Percentiles rank a stretch among this genome's conserved stretches.
phyloP scores from a whole-genome alignment of 1,284 basidiomycete genomes.

The Ceratobasidium sp. region DNA sequence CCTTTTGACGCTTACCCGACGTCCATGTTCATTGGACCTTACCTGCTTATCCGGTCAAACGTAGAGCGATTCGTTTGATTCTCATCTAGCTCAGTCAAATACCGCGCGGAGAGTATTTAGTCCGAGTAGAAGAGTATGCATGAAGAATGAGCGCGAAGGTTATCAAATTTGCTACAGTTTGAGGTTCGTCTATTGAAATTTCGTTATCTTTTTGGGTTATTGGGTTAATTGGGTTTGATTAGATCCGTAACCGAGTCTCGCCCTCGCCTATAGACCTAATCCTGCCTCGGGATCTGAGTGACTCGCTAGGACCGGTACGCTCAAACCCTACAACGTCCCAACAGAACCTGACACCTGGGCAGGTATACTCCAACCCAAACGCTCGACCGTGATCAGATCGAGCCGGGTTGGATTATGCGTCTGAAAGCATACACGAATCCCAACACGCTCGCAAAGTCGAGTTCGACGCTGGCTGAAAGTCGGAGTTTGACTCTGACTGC shows the following conservation, averaged over 20 bases:
- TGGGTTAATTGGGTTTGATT: neutral
- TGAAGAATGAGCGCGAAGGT: constrained; percentile 10
- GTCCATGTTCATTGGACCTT: no score
- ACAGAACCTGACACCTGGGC: no score
- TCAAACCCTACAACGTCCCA: no score
- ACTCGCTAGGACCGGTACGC: neutral
- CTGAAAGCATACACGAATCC: constrained; percentile 34
- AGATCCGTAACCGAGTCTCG: constrained; percentile 35
- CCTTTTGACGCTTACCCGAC: neutral
- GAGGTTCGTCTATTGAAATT: constrained; percentile 5
- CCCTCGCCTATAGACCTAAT: constrained; percentile 37
- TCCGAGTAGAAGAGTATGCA: neutral
- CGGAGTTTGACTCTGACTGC: neutral
- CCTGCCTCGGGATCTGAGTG: constrained; percentile 10
- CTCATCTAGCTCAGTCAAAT: constrained; percentile 30
- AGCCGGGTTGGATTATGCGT: neutral
- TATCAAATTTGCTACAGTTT: constrained; percentile 40
- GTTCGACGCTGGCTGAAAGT: neutral
- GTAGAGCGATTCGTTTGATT: constrained; percentile 32
- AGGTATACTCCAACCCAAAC: constrained; percentile 23
- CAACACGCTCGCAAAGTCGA: constrained; percentile 1
- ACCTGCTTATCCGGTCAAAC: neutral
- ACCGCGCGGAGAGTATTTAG: neutral
- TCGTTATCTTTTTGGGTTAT: neutral
- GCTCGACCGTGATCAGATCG: neutral